Base-by-base conservation (phyloP, 2,329 filamentous ascomycete genomes). In the Diplocarpon mali region DNA sequence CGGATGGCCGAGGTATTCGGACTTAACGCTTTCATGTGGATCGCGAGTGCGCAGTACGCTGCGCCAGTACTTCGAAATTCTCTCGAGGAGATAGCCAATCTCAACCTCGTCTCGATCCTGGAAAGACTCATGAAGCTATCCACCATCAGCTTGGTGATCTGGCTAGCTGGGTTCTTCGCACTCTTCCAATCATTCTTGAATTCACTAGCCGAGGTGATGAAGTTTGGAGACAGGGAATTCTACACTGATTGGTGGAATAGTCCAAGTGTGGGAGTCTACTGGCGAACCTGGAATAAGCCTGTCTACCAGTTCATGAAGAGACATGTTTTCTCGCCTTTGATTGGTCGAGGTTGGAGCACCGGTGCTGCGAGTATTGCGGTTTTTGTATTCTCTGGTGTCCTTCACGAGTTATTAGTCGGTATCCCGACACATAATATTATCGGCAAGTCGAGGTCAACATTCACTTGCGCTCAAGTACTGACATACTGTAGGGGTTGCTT, bases 191-290 rank as follows among this genome's bases (percentile, higher is more conserved):
- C 85, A 1, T 81, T 85, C 49, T 69, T 98, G 40, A 98, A 98
- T 59, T 87, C 87, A 0, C 69, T 96, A 15, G 90, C 90, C 3
- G 92, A 98, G 64, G 69, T 96, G 11, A 83, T 87, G 69, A 75
- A 76, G 35, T 98, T 98, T 58, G 92, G 83, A 14, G 92, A 98
- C 62, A 78, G 92, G 27, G 84, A 89, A 42, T 98, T 98, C 64
- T 98, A 98, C 64, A 83, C 85, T 31, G 88, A 95, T 60, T 98
- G 92, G 92, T 98, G 92, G 92, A 98, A 98, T 61, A 86, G 81
- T 52, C 80, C 81, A 44, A 88, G 81, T 53, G 71, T 96, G 6
- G 85, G 89, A 29, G 75, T 75, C 4, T 98, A 98, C 69, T 95
- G 90, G 90, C 80, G 89, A 16, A 85, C 83, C 1, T 98, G 92